Base-by-base conservation (phyloP, 257 asterid genomes). In the Solanum lycopersicoides region DNA sequence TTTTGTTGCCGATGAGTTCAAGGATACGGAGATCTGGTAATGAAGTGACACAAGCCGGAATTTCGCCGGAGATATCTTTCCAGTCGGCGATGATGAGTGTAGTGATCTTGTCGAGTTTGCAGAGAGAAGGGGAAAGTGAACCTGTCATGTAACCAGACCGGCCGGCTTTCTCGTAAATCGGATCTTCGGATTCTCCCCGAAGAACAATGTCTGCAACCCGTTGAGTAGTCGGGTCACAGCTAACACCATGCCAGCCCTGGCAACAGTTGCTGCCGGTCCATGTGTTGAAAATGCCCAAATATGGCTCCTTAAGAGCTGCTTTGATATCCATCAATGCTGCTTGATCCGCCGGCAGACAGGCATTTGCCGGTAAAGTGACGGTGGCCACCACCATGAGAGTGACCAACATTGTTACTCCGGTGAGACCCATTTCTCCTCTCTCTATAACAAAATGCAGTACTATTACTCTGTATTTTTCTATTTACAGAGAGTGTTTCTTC, bases 121-220 rank as follows among this genome's bases (percentile, higher is more conserved):
- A 96, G 82, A 96, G 13, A 73, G 98, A 42, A 47, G 94, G 90
- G 71, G 98, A 94, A 86, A 96, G 90, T 1, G 94, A 90, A 84
- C 99, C 99, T 79, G 96, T 89, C 99, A 96, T 96, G 97, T 96
- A 96, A 8, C 99, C 99, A 21, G 99, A 89, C 82, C 98, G 92
- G 84, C 99, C 98, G 86, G 98, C 91, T 50, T 93, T 95, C 37
- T 92, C 96, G 89, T 95, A 93, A 86, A 97, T 94, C 35, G 96
- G 97, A 86, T 97, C 98, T 88, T 95, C 98, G 35, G 99, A 97
- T 82, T 97, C 99, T 21, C 99, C 99, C 13, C 99, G 98, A 73
- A 97, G 98, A 86, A 86, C 82, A 44, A 97, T 91, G 93, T 95
- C 99, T 72, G 95, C 91, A 80, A 97, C 98, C 74, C 98, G 94